Evolutionary conservation across 768 basidiomycete species (phyloP).

Genomic region (Leucocoprinus sp.): DNA sequence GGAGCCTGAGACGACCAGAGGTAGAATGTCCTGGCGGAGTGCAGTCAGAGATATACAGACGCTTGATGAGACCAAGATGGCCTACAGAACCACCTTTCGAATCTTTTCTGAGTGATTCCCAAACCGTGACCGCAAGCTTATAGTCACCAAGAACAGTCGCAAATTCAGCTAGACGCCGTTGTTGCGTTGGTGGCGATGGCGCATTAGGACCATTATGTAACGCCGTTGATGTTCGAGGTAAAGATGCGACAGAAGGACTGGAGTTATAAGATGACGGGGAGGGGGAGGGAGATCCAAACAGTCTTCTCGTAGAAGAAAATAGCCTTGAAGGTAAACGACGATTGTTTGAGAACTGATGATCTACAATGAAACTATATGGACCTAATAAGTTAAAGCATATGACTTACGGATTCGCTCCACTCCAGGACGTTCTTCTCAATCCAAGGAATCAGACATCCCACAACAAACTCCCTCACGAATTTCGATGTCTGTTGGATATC

Average conservation of each 20-base stretch:
- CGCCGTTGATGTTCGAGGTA: slow-evolving; percentile 28
- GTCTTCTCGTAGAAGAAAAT: slow-evolving; percentile 78
- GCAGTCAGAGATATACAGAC: not conserved
- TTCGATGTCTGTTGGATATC: slow-evolving; percentile 71
- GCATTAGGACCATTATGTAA: slow-evolving; percentile 18
- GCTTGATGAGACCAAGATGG: slow-evolving; percentile 8
- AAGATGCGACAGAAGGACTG: slow-evolving; percentile 35
- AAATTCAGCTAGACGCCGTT: slow-evolving; percentile 91
- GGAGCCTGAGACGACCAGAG: slow-evolving; percentile 62
- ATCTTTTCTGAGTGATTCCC: slow-evolving; percentile 85
- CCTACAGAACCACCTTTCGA: slow-evolving; percentile 80
- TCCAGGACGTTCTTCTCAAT: slow-evolving; percentile 93
- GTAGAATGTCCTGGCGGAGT: slow-evolving; percentile 68
- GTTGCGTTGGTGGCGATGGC: slow-evolving; percentile 48
- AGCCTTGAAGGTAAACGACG: slow-evolving; percentile 75
- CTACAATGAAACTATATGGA: not conserved
- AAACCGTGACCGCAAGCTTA: slow-evolving; percentile 73
- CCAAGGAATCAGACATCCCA: slow-evolving; percentile 89
- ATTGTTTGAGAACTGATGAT: slow-evolving; percentile 30
- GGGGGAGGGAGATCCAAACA: slow-evolving; percentile 62
- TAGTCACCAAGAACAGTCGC: slow-evolving; percentile 88
- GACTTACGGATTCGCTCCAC: slow-evolving; percentile 80
- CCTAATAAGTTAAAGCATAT: not conserved
- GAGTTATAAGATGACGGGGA: slow-evolving; percentile 32
- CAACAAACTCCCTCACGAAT: slow-evolving; percentile 82